phyloP scores from a whole-genome alignment of 345 rosid species.

The Euphorbia pulcherrima region DNA sequence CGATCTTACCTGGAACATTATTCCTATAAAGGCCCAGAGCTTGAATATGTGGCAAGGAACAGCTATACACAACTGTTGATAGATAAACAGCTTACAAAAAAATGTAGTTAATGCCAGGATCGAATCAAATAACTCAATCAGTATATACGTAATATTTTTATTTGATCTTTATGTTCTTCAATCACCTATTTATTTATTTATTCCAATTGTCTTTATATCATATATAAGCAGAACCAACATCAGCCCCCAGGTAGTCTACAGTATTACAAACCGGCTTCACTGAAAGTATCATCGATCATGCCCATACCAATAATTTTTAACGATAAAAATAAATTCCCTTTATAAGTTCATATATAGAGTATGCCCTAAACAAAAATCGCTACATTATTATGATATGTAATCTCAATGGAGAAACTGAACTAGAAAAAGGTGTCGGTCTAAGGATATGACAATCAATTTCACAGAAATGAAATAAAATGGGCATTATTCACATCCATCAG shows the following conservation, averaged over 20 bases:
- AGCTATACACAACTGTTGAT: conserved; percentile 77
- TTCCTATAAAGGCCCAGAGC: conserved; percentile 91
- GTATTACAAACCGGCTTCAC: neutral
- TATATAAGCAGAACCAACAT: neutral
- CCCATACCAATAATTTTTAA: neutral
- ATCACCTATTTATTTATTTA: neutral
- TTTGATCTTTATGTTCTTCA: neutral
- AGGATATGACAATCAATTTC: neutral
- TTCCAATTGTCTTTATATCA: neutral
- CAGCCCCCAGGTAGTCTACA: neutral
- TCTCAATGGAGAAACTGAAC: neutral
- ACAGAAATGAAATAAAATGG: neutral
- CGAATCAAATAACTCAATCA: neutral
- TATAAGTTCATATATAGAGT: neutral
- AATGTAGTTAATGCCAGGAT: neutral
- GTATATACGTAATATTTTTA: neutral
- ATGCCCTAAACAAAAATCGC: neutral
- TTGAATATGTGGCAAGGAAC: conserved; percentile 94
- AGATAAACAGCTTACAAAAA: neutral
- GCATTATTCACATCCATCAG: neutral
- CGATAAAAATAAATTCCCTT: neutral
- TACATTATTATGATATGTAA: neutral
- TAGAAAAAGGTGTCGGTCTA: neutral
- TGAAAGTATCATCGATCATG: neutral
- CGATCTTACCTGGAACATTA: conserved; percentile 81